Conservation (phyloP, 352 stramenopile species). For the Pythium grandisporangium region DNA sequence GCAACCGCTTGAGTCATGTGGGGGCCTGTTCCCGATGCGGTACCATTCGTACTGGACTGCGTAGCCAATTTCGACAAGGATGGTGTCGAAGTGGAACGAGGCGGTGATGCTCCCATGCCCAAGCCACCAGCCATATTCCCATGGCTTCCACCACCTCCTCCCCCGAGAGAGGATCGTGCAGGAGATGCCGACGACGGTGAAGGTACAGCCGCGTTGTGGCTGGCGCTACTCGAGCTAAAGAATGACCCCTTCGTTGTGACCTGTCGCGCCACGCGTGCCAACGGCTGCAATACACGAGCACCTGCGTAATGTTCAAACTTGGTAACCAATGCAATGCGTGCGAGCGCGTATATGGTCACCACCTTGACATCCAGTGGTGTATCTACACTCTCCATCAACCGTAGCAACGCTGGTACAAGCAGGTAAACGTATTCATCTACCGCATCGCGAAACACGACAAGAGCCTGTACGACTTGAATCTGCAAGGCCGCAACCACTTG, state of each 20-base stretch:
- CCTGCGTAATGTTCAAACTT: conserved; percentile 79
- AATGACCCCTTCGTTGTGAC: conserved; percentile 55
- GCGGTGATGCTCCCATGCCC: too few relatives aligned
- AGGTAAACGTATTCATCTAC: conserved; percentile 94
- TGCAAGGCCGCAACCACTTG: conserved; percentile 37
- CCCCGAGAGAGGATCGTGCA: too few relatives aligned
- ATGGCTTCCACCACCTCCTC: too few relatives aligned
- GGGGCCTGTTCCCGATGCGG: too few relatives aligned
- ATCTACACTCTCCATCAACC: conserved; percentile 89
- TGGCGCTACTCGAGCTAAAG: too few relatives aligned
- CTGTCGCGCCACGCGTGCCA: conserved; percentile 68
- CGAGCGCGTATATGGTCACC: conserved; percentile 58
- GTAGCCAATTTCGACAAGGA: too few relatives aligned
- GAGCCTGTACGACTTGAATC: conserved; percentile 76
- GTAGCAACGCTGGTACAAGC: conserved; percentile 89
- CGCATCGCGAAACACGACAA: conserved; percentile 88
- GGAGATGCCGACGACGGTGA: too few relatives aligned
- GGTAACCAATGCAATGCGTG: conserved; percentile 48
- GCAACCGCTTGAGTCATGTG: conserved; percentile 7
- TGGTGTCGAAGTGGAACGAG: too few relatives aligned
- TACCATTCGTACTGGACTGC: too few relatives aligned
- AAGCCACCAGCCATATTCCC: too few relatives aligned
- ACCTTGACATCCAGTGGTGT: conserved; percentile 74
- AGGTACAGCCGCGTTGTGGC: too few relatives aligned
- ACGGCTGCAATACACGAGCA: conserved; percentile 52